Evolutionary conservation across 2,329 filamentous ascomycete species (phyloP).

Genomic region (Fusarium camptoceras): DNA sequence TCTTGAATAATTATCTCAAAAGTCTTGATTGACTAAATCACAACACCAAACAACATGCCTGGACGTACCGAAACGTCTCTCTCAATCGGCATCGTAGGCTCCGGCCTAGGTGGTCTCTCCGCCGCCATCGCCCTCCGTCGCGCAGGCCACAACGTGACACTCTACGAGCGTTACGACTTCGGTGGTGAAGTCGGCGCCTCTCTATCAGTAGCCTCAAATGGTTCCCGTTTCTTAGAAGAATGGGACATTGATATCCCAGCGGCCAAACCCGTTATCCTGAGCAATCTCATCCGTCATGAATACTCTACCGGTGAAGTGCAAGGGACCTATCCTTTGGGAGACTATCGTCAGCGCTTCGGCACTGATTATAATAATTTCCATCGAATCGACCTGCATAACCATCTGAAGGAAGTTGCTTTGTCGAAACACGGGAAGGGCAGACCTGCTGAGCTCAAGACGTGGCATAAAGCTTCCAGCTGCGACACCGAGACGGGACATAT

Average conservation of each 20-base stretch:
- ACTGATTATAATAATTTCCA: slow-evolving; percentile 26
- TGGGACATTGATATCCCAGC: slow-evolving; percentile 59
- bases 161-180: slow-evolving; percentile 70
- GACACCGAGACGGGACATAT: slow-evolving; percentile 6
- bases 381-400: slow-evolving; percentile 17
- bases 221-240: slow-evolving; percentile 71
- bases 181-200: slow-evolving; percentile 72
- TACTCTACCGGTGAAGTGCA: slow-evolving; percentile 11
- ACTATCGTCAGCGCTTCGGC: slow-evolving; percentile 16
- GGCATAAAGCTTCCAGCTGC: slow-evolving; percentile 8
- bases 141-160: slow-evolving; percentile 60
- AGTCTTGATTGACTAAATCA: background rate
- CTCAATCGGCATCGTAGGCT: slow-evolving; percentile 49
- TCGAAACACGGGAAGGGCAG: background rate
- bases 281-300: slow-evolving; percentile 22
- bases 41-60: slow-evolving; percentile 1
- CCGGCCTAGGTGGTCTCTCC: slow-evolving; percentile 65
- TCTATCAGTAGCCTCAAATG: slow-evolving; percentile 72
- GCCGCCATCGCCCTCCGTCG: slow-evolving; percentile 65
- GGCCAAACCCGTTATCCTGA: slow-evolving; percentile 11
- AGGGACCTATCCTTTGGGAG: slow-evolving; percentile 17
- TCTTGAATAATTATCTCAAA: background rate
- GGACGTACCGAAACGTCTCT: slow-evolving; percentile 18
- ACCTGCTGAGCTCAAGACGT: slow-evolving; percentile 3
- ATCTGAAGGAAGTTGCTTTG: slow-evolving; percentile 10